Percentiles rank a stretch among this genome's conserved stretches.
Conservation (phyloP, 2,329 filamentous ascomycete species). For the Fusarium sp. region DNA sequence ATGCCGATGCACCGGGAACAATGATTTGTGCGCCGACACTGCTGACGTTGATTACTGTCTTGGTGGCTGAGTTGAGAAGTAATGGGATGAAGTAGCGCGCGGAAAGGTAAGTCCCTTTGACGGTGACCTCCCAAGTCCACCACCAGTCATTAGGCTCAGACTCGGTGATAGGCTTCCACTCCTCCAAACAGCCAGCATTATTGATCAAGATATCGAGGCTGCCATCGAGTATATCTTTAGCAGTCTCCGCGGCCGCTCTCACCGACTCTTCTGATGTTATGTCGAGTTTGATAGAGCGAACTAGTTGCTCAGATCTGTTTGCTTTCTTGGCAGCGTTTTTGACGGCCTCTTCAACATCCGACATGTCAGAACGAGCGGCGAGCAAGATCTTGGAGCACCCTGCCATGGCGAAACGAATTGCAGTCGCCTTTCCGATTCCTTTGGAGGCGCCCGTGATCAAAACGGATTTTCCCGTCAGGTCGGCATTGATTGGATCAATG, state of each 20-base stretch:
- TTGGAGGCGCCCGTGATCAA: not conserved
- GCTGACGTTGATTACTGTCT: conserved; percentile 61
- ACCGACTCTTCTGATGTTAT: conserved; percentile 52
- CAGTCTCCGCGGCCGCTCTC: conserved; percentile 41
- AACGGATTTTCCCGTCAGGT: conserved; percentile 54
- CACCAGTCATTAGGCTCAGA: conserved; percentile 58
- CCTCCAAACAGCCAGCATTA: conserved; percentile 58
- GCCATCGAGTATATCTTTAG: conserved; percentile 48
- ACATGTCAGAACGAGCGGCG: conserved; percentile 61
- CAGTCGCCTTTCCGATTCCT: conserved; percentile 59
- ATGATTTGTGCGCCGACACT: conserved; percentile 46
- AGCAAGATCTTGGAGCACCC: conserved; percentile 65
- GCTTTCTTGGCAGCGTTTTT: conserved; percentile 51
- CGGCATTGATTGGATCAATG: conserved; percentile 59
- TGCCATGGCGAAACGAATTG: conserved; percentile 66
- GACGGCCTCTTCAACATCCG: conserved; percentile 50
- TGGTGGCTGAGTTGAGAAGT: conserved; percentile 51
- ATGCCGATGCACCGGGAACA: not conserved
- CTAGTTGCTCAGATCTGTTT: conserved; percentile 43
- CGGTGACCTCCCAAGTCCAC: conserved; percentile 62
- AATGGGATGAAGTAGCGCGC: conserved; percentile 63
- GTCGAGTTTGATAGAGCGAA: conserved; percentile 58
- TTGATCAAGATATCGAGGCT: conserved; percentile 58
- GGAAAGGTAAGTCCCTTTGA: conserved; percentile 61
- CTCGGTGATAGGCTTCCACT: conserved; percentile 51